Percentiles rank a stretch among this genome's conserved stretches.
These are phyloP conservation scores for Dendrothele bispora DNA, from an alignment of 768 basidiomycete genomes.

Conservation along the genomic window DNA sequence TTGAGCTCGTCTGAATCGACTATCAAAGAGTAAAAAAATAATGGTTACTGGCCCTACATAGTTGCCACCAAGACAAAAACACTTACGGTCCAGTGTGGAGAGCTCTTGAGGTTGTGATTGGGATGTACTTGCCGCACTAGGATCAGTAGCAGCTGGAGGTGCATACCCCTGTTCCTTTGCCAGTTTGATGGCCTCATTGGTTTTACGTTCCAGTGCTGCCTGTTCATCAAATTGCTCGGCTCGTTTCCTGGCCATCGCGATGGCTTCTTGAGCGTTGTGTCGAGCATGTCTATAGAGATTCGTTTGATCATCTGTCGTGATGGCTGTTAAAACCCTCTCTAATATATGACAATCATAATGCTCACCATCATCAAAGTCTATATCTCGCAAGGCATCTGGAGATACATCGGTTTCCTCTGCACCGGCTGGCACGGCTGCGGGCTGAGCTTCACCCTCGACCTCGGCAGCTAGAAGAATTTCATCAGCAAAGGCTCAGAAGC, in stretches of 20 bases:
- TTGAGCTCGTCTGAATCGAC: conserved; percentile 97
- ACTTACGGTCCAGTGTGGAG: conserved; percentile 79
- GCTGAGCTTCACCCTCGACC: conserved; percentile 59
- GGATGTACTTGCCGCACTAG: conserved; percentile 30
- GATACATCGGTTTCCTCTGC: conserved; percentile 60
- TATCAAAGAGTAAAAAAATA: too few relatives aligned
- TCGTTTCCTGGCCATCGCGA: conserved; percentile 72
- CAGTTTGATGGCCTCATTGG: conserved; percentile 71
- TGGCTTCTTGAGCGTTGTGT: conserved; percentile 87
- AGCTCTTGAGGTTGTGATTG: conserved; percentile 29
- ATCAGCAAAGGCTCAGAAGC: conserved; percentile 11
- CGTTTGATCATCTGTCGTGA: conserved; percentile 84
- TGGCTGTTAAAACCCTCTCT: too few relatives aligned
- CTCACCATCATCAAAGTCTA: conserved; percentile 91
- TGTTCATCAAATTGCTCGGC: conserved; percentile 86
- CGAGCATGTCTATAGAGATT: conserved; percentile 85
- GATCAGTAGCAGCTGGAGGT: conserved; percentile 2
- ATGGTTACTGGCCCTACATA: not conserved
- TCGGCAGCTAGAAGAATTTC: conserved; percentile 58
- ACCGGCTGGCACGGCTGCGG: conserved; percentile 50
- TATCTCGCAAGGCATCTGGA: conserved; percentile 56
- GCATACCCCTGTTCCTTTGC: conserved; percentile 51
- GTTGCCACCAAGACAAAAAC: not conserved
- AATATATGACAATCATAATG: conserved; percentile 1
- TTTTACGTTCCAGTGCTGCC: conserved; percentile 78